Base-by-base conservation (phyloP, 805 yeast genomes). In the Candida sonorensis region DNA sequence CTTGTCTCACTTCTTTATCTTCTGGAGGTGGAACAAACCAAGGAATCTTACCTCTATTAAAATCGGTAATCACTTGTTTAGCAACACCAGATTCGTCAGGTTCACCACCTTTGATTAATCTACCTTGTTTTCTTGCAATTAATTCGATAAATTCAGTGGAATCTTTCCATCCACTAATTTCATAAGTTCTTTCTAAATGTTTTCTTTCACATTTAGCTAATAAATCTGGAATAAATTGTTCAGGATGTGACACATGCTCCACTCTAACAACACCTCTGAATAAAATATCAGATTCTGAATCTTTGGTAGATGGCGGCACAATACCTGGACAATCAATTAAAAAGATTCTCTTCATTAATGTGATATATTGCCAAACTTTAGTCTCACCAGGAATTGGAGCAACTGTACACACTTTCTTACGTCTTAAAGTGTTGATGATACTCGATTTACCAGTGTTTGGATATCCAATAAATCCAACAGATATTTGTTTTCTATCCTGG, bases 371-470 rank as follows among this genome's bases (percentile, higher is more conserved):
- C 98, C 98, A 90, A 27, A 90, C 97, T 61, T 90, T 90, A 22
- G 98, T 90, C 57, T 90, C 98, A 58, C 98, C 98, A 19, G 98
- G 98, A 50, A 90, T 87, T 29, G 98, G 98, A 2, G 98, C 98
- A 29, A 90, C 97, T 27, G 72, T 79, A 65, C 97, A 92, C 29
- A 90, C 98, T 64, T 90, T 92, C 73, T 92, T 92, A 58, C 80
- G 78, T 55, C 97, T 77, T 48, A 90, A 66, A 2, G 97, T 88
- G 64, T 90, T 90, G 52, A 90, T 90, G 45, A 90, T 86, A 26
- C 95, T 84, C 1, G 97, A 90, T 57, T 90, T 90, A 45, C 98
- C 98, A n/a, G 96, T 82, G 55, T 90, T 90, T 45, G 98, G 98
- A 57, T 92, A 90, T 11, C 98, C 98, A 53, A 90, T 88, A 50